Evolutionary conservation across 768 basidiomycete species (phyloP).

Genomic region (Suillus occidentalis): DNA sequence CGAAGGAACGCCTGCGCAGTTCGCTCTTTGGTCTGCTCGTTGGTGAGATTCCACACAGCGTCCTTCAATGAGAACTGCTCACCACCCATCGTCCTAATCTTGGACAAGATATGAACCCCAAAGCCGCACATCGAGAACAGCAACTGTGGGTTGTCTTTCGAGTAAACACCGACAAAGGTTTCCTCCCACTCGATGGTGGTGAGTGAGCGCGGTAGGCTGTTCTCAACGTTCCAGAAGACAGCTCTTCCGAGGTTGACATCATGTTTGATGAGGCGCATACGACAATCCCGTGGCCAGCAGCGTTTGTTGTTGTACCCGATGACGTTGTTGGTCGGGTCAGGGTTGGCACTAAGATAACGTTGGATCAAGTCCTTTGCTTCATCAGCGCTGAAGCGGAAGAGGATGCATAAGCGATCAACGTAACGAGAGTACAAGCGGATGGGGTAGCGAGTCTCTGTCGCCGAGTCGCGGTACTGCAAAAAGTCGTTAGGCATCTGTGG

Average conservation of each 20-base stretch:
- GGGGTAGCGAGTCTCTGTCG: slow-evolving; percentile 96
- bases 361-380: slow-evolving; percentile 98
- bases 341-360: slow-evolving; percentile 94
- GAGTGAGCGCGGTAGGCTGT: slow-evolving; percentile 89
- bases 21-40: slow-evolving; percentile 95
- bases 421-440: slow-evolving; percentile 97
- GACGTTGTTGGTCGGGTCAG: slow-evolving; percentile 98
- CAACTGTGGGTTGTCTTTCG: slow-evolving; percentile 95
- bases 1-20: slow-evolving; percentile 98
- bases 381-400: slow-evolving; percentile 97
- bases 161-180: slow-evolving; percentile 95
- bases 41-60: slow-evolving; percentile 95
- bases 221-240: slow-evolving; percentile 99
- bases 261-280: slow-evolving; percentile 99
- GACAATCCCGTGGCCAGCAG: slow-evolving; percentile 99
- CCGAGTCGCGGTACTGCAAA: slow-evolving; percentile 92
- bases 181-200: slow-evolving; percentile 99
- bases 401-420: slow-evolving; percentile 90
- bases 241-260: slow-evolving; percentile 98
- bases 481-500: slow-evolving; percentile 98
- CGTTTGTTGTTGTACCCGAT: slow-evolving; percentile 99
- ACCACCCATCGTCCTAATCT: slow-evolving; percentile 92
- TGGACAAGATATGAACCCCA: slow-evolving; percentile 95
- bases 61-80: slow-evolving; percentile 97
- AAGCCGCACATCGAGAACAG: slow-evolving; percentile 99